Conservation (phyloP, 495 filamentous ascomycete species). For the Rhizodiscina lignyota region DNA sequence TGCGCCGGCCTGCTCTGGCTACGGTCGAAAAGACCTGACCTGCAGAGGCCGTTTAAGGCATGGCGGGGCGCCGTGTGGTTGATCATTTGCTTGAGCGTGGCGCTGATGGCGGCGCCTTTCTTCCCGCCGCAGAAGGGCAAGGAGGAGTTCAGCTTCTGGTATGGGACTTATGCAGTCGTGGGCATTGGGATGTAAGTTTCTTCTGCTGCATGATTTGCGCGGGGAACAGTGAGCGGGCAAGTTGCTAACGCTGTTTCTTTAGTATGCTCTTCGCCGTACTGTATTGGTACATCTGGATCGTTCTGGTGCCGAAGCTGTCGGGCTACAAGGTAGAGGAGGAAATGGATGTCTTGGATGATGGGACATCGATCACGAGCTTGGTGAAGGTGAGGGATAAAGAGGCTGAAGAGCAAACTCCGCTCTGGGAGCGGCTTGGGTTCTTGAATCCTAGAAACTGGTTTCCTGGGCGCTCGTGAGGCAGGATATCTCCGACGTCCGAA, state of each 20-base stretch:
- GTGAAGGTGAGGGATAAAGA: neutral
- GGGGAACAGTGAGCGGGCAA: too few species aligned
- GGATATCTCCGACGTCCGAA: too few species aligned
- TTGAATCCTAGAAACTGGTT: neutral
- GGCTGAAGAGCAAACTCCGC: neutral
- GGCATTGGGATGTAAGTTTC: constrained; percentile 4
- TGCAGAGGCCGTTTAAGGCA: constrained; percentile 51
- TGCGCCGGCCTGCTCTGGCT: constrained; percentile 45
- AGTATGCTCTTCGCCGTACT: constrained; percentile 43
- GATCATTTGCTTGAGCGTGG: constrained; percentile 26
- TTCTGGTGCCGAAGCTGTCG: constrained; percentile 39
- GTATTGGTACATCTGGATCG: constrained; percentile 61
- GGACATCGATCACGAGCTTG: neutral
- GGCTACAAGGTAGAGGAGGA: constrained; percentile 29
- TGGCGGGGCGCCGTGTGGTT: constrained; percentile 39
- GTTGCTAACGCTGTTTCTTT: too few species aligned
- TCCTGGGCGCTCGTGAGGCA: neutral
- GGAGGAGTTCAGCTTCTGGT: constrained; percentile 40
- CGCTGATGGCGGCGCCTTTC: constrained; percentile 37
- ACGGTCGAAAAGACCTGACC: constrained; percentile 39
- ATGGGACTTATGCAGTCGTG: constrained; percentile 1
- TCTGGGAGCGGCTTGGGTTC: neutral
- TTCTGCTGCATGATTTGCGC: too few species aligned
- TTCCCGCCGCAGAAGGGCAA: constrained; percentile 39
- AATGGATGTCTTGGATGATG: neutral